Base-by-base conservation (phyloP, 805 yeast species). In the Huiozyma naganishii region DNA sequence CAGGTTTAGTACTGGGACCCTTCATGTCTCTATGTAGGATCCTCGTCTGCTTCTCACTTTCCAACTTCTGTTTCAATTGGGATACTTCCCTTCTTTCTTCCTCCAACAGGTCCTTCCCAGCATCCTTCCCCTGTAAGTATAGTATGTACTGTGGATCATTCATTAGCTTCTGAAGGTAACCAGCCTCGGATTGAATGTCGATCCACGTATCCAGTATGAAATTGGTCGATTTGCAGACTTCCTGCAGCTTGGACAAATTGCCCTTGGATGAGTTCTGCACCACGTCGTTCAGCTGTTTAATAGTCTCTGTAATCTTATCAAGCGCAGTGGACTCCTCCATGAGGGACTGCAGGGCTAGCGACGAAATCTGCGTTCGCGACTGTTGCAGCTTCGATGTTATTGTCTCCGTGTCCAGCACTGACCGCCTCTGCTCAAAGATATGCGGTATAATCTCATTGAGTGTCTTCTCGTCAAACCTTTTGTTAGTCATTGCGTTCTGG, bases 141-240 rank as follows among this genome's bases (percentile, higher is more conserved):
- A 64, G 59, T 69, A 76, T 66, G 40, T 64, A 64, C 28, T 52
- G 50, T 6, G 63, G 51, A 43, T 72, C 71, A 42, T 66, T 65
- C 48, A 77, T 62, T 13, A 76, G 56, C 7, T 71, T 68, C 28
- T 69, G 65, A 4, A 80, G 73, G 52, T 76, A 74, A 32, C 73
- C 72, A 23, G 82, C 74, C 52, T 79, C 83, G 11, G 82, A 77
- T 17, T 79, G 68, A 40, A 80, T 77, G 48, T 72, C 67, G 42
- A 75, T 70, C 83, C 83, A 80, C 23, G 76, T 68, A 45, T 74
- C 79, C 27, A 80, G 58, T 27, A 80, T 61, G 27, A 65, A 64
- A 43, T 74, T 69, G 0, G 80, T 71, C 29, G 71, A 69, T 35
- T 66, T 68, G 37, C 77, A 67, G 5, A 78, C 69, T 17, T 59